Percentiles rank a stretch among this genome's conserved stretches.
Evolutionary conservation across 805 yeast genomes (phyloP).

Genomic region (Myxozyma kluyveri): DNA sequence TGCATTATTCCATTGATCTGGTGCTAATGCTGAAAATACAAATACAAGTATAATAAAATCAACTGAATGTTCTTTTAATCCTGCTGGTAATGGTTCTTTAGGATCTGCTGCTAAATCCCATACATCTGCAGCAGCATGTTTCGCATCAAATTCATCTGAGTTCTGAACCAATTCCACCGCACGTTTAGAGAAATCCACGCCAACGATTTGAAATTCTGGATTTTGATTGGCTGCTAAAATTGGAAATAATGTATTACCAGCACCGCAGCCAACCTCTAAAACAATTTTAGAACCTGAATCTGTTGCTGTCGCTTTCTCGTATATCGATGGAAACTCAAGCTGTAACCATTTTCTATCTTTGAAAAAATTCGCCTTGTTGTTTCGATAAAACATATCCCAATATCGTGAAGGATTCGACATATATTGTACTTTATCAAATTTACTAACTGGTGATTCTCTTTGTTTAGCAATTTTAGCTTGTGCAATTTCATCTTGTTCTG

Average conservation of each 20-base stretch:
- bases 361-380: slow-evolving; percentile 89
- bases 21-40: slow-evolving; percentile 88
- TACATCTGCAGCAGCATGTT: slow-evolving; percentile 75
- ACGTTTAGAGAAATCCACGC: slow-evolving; percentile 84
- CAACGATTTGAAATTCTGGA: slow-evolving; percentile 67
- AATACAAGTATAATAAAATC: slow-evolving; percentile 94
- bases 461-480: slow-evolving; percentile 71
- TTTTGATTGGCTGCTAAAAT: slow-evolving; percentile 79
- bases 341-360: slow-evolving; percentile 96
- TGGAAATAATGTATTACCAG: slow-evolving; percentile 95
- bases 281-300: slow-evolving; percentile 70
- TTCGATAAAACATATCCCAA: slow-evolving; percentile 92
- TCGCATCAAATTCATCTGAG: slow-evolving; percentile 51
- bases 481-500: slow-evolving; percentile 76
- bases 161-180: slow-evolving; percentile 83
- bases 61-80: slow-evolving; percentile 73
- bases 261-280: slow-evolving; percentile 96
- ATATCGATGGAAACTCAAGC: slow-evolving; percentile 85
- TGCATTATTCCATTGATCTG: slow-evolving; percentile 86
- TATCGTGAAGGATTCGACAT: slow-evolving; percentile 86
- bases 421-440: slow-evolving; percentile 72
- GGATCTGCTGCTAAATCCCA: slow-evolving; percentile 86
- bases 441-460: slow-evolving; percentile 78
- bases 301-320: slow-evolving; percentile 63
- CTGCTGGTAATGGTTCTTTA: slow-evolving; percentile 74